phyloP scores from a whole-genome alignment of 306 rosid genomes.

The Rosa chinensis region DNA sequence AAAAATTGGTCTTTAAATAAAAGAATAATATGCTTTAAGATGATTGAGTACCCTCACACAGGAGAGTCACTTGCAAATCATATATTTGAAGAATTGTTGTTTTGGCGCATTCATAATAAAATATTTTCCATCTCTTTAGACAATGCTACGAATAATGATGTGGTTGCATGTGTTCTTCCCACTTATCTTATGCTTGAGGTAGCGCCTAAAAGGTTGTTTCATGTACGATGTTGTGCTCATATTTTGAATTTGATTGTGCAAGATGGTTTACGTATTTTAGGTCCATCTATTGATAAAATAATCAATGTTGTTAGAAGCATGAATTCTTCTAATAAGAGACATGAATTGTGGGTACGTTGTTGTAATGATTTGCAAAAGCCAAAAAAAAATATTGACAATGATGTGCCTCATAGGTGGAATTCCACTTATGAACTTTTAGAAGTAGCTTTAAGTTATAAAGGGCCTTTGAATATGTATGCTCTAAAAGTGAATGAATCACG shows the following conservation, averaged over 20 bases:
- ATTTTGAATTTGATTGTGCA: too few relatives aligned
- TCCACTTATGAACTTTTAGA: not conserved
- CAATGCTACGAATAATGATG: not conserved
- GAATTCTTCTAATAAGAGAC: not conserved
- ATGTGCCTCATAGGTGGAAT: not conserved
- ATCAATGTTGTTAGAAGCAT: not conserved
- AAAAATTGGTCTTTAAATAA: too few relatives aligned
- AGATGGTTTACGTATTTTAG: too few relatives aligned
- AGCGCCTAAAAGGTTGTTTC: not conserved
- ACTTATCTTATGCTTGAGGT: not conserved
- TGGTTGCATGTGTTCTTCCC: not conserved
- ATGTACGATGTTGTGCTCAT: not conserved
- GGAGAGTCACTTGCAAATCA: not conserved
- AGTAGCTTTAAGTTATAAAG: too few relatives aligned
- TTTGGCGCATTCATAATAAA: not conserved
- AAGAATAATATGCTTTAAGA: too few relatives aligned
- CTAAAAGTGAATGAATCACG: too few relatives aligned
- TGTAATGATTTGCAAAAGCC: not conserved
- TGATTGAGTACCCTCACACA: too few relatives aligned
- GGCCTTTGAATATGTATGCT: too few relatives aligned
- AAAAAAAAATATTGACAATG: not conserved
- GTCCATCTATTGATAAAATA: too few relatives aligned
- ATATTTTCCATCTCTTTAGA: not conserved
- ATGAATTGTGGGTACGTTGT: not conserved
- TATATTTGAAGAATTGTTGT: not conserved